Base-by-base conservation (phyloP, 495 filamentous ascomycete genomes). In the Clavariopsis aquatica region DNA sequence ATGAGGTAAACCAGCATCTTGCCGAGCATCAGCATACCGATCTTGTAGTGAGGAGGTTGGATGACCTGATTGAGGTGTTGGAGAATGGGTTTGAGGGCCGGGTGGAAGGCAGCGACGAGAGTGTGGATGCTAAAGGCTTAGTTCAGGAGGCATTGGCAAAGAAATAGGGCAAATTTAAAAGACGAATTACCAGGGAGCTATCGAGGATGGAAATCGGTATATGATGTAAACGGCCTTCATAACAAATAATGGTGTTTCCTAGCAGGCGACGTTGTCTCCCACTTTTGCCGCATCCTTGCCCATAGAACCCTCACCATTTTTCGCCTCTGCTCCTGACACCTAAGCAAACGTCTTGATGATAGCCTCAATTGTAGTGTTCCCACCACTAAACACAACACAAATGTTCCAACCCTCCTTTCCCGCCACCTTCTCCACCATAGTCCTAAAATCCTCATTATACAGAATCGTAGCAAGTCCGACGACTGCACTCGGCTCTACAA, bases 401-500 rank as follows among this genome's bases (percentile, higher is more conserved):
- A 98, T 66, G 81, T 96, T 92, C 89, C 91, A 93, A 1, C 90
- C 91, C 22, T 84, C 80, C 66, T 84, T 81, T 3, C 88, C 89
- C 0, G 78, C 88, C 75, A 93, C 87, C 54, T 71, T 74, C 75
- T 92, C 86, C 34, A 91, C 89, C 72, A 85, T 66, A 22, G 71
- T 74, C 65, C 91, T 79, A 69, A 96, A 96, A 26, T 90, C 89
- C 73, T 96, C 91, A 73, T 94, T 86, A 69, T 83, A 96, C 69
- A 98, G 74, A 60, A 85, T 87, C 5, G 89, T 88, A 4, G 94
- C 94, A 67, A 98, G 75, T 15, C 87, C 86, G 22, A 98, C 93
- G 2, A 88, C 91, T 2, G 93, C 84, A 74, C 89, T 93, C 51
- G 94, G 94, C 79, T 98, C 94, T 24, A 97, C 84, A 46, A 96